A percentile compares a stretch with the other conserved stretches of the same genome.
Conservation (phyloP, 2,329 filamentous ascomycete species). For the Magnaporthiopsis incrustans region DNA sequence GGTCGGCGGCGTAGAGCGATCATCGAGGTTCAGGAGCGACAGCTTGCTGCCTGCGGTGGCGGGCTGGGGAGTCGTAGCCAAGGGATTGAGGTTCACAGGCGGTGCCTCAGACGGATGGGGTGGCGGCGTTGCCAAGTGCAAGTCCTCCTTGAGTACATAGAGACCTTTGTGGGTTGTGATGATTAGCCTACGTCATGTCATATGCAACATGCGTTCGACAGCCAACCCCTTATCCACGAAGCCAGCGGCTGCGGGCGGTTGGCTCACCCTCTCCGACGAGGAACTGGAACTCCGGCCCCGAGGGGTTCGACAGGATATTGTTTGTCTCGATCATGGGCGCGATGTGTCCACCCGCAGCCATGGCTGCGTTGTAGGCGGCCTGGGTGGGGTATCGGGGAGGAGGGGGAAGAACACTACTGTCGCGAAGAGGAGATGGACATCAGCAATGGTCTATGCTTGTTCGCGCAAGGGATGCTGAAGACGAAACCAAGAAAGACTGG, state of each 20-base stretch:
- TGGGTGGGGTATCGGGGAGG: constrained; percentile 75
- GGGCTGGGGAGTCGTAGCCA: constrained; percentile 78
- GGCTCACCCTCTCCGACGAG: constrained; percentile 80
- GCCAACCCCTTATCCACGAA: not conserved
- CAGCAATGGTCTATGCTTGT: not conserved
- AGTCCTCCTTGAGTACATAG: constrained; percentile 82
- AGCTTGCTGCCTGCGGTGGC: constrained; percentile 78
- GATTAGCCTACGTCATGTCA: not conserved
- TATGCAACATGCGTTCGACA: constrained; percentile 1
- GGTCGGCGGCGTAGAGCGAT: constrained; percentile 45
- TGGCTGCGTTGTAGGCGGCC: constrained; percentile 63
- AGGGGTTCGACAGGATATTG: constrained; percentile 75
- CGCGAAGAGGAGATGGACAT: not conserved
- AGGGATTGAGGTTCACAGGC: constrained; percentile 77
- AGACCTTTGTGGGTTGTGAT: constrained; percentile 54
- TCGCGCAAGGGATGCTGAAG: not conserved
- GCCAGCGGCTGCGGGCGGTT: not conserved
- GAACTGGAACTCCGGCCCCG: constrained; percentile 78
- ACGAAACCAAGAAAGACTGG: not conserved
- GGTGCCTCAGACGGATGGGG: constrained; percentile 93
- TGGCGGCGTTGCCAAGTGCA: constrained; percentile 87
- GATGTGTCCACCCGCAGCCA: constrained; percentile 54
- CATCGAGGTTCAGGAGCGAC: constrained; percentile 65
- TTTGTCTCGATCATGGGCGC: constrained; percentile 85
- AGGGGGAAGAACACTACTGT: constrained; percentile 68